Conservation (phyloP, 2,329 filamentous ascomycete genomes). For the Nannizziopsis barbatae region DNA sequence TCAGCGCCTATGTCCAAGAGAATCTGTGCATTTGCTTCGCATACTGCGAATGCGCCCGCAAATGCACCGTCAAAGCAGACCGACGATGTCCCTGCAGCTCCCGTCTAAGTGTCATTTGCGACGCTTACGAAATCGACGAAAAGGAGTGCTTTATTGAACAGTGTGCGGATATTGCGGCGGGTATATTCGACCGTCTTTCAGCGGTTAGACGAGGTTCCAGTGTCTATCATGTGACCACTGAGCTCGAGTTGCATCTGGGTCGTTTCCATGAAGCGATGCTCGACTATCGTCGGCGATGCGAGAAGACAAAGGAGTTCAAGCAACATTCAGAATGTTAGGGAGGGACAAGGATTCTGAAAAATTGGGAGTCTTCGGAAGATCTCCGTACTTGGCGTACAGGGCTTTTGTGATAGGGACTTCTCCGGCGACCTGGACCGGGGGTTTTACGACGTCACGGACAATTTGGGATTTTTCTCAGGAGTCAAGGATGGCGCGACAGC, state of each 20-base stretch:
- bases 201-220: constrained; percentile 18
- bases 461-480: background rate
- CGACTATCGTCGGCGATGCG: constrained; percentile 20
- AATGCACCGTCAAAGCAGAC: constrained; percentile 25
- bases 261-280: constrained; percentile 24
- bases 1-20: constrained; percentile 23
- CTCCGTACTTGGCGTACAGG: constrained; percentile 14
- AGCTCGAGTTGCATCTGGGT: constrained; percentile 20
- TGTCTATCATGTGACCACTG: constrained; percentile 17
- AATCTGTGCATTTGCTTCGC: constrained; percentile 29
- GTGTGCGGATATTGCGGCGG: constrained; percentile 22
- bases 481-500: background rate
- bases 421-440: background rate
- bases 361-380: constrained; percentile 3
- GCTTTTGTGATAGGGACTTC: constrained; percentile 9
- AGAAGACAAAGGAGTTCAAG: background rate
- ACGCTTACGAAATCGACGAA: constrained; percentile 14
- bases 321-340: constrained; percentile 4
- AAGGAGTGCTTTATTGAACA: constrained; percentile 18
- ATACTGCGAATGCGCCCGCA: constrained; percentile 25
- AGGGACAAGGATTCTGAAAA: background rate
- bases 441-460: constrained; percentile 10
- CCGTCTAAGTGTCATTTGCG: constrained; percentile 24
- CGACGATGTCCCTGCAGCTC: constrained; percentile 28
- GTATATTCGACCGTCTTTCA: constrained; percentile 25